Base-by-base conservation (phyloP, 352 stramenopile species). In the Globisporangium polare region DNA sequence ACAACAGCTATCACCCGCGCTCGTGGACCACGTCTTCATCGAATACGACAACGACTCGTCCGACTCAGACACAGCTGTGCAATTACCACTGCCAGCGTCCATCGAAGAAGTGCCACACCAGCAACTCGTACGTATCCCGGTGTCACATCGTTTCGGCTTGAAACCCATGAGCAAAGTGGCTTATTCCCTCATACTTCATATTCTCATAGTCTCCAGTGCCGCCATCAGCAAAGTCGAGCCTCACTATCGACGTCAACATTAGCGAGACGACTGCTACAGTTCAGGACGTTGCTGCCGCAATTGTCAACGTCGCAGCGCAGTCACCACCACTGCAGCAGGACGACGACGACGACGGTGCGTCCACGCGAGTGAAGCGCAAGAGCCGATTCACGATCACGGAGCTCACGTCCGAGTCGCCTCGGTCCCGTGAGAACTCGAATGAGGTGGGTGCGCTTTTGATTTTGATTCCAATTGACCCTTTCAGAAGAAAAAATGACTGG, bases 301-400 rank as follows among this genome's bases (percentile, higher is more conserved):
- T 3, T 41, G 27, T 29, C 18, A 35, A 53, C 27, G 17, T 2
- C 13, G 47, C 47, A 18, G 24, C 9, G 47, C 27, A 39, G 3
- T 41, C 20, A 3, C 35, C 13, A 8, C 18, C 20, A 3, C 35
- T 6, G 15, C 18, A 27, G 17, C 27, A 39, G 8, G 15, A 41
- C 12, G 15, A 31, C 17, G 29, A 55, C 13, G 17, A 55, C 3
- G 20, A 55, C n/a, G 42, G 49, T 33, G 43, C 9, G n/a, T 24
- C 10, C n/a, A 50, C 43, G 49, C 86, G 80, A 29, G 71, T 89
- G n/a, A 89, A 88, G 71, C 83, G 75, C 47, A 86, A 84, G 68
- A 83, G 83, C 5, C 81, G 83, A n/a, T 93, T 93, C 63, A 93
- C 83, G 53, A 93, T 93, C 69, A 93, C 90, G 46, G 83, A 93